Evolutionary conservation across 495 filamentous ascomycete species (phyloP).

Genomic region (Amphirosellinia nigrospora): DNA sequence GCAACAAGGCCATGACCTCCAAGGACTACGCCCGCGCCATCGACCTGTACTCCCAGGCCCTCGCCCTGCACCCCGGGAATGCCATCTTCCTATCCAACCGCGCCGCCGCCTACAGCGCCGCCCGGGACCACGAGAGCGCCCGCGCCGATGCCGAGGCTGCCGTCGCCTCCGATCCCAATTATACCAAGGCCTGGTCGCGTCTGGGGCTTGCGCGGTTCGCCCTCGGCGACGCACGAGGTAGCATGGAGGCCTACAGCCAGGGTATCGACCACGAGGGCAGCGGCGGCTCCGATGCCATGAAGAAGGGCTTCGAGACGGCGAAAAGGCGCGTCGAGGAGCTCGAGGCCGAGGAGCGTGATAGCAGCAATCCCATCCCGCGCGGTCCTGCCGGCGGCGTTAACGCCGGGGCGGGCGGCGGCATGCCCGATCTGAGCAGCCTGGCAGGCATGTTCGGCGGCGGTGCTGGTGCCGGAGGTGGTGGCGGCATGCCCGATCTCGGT

Average conservation of each 20-base stretch:
- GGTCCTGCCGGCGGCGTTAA: slow-evolving; percentile 60
- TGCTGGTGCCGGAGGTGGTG: slow-evolving; percentile 63
- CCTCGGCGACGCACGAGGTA: slow-evolving; percentile 84
- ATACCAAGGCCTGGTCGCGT: slow-evolving; percentile 95
- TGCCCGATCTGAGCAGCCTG: slow-evolving; percentile 31
- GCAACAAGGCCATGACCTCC: slow-evolving; percentile 90
- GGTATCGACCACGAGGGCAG: slow-evolving; percentile 94
- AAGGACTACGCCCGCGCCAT: slow-evolving; percentile 87
- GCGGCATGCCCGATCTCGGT: slow-evolving; percentile 85
- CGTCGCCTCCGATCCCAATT: slow-evolving; percentile 82
- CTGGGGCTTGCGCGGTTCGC: slow-evolving; percentile 90
- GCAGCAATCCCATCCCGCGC: slow-evolving; percentile 51
- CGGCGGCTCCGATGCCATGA: slow-evolving; percentile 87
- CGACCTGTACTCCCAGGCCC: slow-evolving; percentile 81
- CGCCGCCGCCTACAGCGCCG: slow-evolving; percentile 85
- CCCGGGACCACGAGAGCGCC: slow-evolving; percentile 80
- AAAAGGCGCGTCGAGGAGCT: slow-evolving; percentile 81
- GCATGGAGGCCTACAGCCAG: slow-evolving; percentile 92
- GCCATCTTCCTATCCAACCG: slow-evolving; percentile 98
- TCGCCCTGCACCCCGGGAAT: slow-evolving; percentile 80
- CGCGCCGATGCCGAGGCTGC: slow-evolving; percentile 87
- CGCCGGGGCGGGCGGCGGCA: slow-evolving; percentile 58
- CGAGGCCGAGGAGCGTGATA: slow-evolving; percentile 49
- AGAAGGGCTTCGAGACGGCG: slow-evolving; percentile 91
- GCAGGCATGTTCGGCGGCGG: slow-evolving; percentile 42